Conservation (phyloP, 805 yeast species). For the Candida taoyuanica region DNA sequence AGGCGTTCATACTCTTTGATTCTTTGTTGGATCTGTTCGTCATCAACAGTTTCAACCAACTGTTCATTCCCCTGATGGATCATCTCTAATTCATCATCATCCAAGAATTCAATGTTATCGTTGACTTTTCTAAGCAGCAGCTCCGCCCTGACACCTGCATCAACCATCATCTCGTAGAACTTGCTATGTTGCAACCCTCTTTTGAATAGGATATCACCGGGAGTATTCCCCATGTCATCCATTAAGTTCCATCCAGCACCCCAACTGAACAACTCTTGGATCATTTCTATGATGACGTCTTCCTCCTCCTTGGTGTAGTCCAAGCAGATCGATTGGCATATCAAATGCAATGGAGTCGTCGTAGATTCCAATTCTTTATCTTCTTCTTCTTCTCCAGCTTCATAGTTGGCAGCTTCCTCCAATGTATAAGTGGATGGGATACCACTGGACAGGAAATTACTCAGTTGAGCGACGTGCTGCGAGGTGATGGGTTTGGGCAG, state of each 20-base stretch:
- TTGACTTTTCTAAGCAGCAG: constrained; percentile 67
- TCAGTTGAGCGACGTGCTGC: constrained; percentile 40
- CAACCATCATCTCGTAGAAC: constrained; percentile 50
- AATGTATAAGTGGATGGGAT: constrained; percentile 80
- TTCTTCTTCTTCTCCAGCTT: constrained; percentile 33
- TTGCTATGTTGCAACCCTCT: constrained; percentile 39
- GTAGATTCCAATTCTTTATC: constrained; percentile 41
- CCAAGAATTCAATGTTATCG: constrained; percentile 56
- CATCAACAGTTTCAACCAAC: constrained; percentile 10
- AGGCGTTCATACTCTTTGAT: constrained; percentile 19
- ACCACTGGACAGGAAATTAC: constrained; percentile 49
- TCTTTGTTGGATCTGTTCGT: constrained; percentile 2
- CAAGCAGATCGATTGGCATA: constrained; percentile 47
- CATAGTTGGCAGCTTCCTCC: constrained; percentile 66
- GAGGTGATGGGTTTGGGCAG: constrained; percentile 48
- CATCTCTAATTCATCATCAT: constrained; percentile 25
- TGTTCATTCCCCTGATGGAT: constrained; percentile 20
- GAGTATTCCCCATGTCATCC: constrained; percentile 68
- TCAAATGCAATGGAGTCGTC: constrained; percentile 76
- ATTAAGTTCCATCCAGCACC: constrained; percentile 92
- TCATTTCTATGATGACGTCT: constrained; percentile 46
- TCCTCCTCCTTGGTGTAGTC: constrained; percentile 40
- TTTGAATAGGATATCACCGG: constrained; percentile 73
- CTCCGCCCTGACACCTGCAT: constrained; percentile 91
- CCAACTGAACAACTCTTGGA: constrained; percentile 63